These are phyloP conservation scores for Hamigera avellanea DNA, from an alignment of 495 filamentous ascomycete genomes.

Conservation along the genomic window DNA sequence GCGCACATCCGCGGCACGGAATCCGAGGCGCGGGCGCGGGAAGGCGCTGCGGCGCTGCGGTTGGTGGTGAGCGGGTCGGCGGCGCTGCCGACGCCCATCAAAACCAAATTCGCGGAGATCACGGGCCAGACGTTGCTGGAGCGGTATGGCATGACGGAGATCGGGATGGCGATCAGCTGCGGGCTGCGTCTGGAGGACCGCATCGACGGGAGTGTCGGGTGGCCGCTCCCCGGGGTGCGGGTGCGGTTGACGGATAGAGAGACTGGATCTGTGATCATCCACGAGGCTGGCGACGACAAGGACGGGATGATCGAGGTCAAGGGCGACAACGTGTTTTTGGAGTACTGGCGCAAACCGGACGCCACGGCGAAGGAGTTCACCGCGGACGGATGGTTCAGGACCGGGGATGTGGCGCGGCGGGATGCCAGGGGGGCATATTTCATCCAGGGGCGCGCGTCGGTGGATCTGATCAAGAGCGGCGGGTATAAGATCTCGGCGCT, in stretches of 20 bases:
- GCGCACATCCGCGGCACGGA: slow-evolving; percentile 28
- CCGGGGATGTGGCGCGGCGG: slow-evolving; percentile 32
- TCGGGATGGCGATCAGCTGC: slow-evolving; percentile 36
- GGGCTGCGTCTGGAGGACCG: slow-evolving; percentile 24
- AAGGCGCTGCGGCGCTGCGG: slow-evolving; percentile 23
- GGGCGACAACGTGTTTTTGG: slow-evolving; percentile 31
- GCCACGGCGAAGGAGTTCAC: slow-evolving; percentile 32
- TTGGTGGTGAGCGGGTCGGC: slow-evolving; percentile 32
- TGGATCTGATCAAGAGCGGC: slow-evolving; percentile 36
- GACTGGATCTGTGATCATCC: slow-evolving; percentile 21
- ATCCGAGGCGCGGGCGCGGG: slow-evolving; percentile 17
- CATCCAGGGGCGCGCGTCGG: slow-evolving; percentile 34
- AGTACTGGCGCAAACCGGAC: slow-evolving; percentile 33
- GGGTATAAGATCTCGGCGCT: slow-evolving; percentile 36
- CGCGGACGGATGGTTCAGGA: slow-evolving; percentile 36
- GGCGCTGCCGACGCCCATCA: slow-evolving; percentile 32
- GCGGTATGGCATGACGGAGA: slow-evolving; percentile 38
- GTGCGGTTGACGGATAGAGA: slow-evolving; percentile 31
- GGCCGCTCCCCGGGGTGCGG: slow-evolving; percentile 31
- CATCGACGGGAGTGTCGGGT: slow-evolving; percentile 35
- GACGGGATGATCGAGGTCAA: slow-evolving; percentile 37
- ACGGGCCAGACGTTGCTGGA: slow-evolving; percentile 31
- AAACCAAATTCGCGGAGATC: slow-evolving; percentile 29
- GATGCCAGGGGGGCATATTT: slow-evolving; percentile 29
- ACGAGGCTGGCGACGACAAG: too few relatives aligned